Evolutionary conservation across 1,284 basidiomycete genomes (phyloP), one percentile per base, ranked within the genome.

Genomic region (Tilletia setariae): DNA sequence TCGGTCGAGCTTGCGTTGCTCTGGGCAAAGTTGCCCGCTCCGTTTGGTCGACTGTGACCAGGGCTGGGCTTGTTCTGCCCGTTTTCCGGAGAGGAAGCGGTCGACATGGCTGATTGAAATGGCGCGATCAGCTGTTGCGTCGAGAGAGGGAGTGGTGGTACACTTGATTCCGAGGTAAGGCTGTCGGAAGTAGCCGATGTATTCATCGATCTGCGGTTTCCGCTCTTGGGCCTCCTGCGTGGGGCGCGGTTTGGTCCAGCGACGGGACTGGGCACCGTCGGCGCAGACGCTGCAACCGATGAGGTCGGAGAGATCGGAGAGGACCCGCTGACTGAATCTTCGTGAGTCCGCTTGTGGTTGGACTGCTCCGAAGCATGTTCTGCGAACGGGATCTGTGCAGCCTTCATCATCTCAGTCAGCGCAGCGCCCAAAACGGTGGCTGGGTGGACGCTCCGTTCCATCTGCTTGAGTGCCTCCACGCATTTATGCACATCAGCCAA

Each of bases 401-500:
- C 56, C 8, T 32, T 35, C 2, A 61, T 61, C 56, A 61, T 61
- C 6, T 61, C 28, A 11, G 19, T 35, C 28, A 61, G 28, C 30
- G 56, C 56, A 2, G 56, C 56, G 15, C 56, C 56, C 8, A 61
- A 30, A 7, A 35, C 30, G 16, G 56, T 35, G 6, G 56, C 56
- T 13, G 56, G 56, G 35, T 61, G 28, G 23, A 30, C n/a, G n/a
- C 56, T 61, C 1, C 68, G 15, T 46, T 79, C 76, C 70, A 77
- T 70, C 1, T 63, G 59, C 8, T 63, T n/a, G 40, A 78, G 66
- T 19, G 77, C 71, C 1, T 76, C 74, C 46, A 79, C 69, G 21
- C 70, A 76, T 6, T 74, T 75, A 11, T 69, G 66, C 62, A 79
- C 69, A 64, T 79, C 78, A 1, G 68, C 66, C 32, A 75, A 65